Percentiles rank a stretch among this genome's conserved stretches.
phyloP scores from a whole-genome alignment of 176 grass and related monocot genomes.

The Echinochloa phyllopogon region DNA sequence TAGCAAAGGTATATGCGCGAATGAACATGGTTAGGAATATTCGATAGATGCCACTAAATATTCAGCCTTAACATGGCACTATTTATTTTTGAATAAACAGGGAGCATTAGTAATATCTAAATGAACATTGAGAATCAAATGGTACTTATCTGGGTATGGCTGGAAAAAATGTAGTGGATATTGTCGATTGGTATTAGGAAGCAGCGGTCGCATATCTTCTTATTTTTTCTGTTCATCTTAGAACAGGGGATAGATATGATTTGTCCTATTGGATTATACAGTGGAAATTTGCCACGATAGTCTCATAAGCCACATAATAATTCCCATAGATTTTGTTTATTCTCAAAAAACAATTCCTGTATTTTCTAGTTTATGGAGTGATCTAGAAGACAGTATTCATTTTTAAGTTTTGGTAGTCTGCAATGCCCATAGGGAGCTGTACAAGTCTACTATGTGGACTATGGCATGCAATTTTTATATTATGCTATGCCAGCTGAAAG shows the following conservation, averaged over 20 bases:
- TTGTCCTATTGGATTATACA: neutral
- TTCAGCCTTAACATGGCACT: neutral
- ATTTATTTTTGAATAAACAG: neutral
- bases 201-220: neutral
- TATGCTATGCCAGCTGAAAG: neutral
- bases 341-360: neutral
- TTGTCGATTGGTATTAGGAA: slow-evolving; percentile 18
- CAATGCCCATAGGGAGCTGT: neutral
- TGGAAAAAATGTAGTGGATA: slow-evolving; percentile 6
- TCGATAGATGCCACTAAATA: slow-evolving; percentile 4
- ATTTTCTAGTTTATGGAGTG: neutral
- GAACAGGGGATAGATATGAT: neutral
- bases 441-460: neutral
- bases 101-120: slow-evolving; percentile 5
- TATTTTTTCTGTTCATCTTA: neutral
- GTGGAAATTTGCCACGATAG: neutral
- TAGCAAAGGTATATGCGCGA: slow-evolving; percentile 71
- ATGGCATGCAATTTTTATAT: slow-evolving; percentile 16
- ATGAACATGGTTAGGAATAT: slow-evolving; percentile 9
- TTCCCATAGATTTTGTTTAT: neutral
- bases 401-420: neutral
- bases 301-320: slow-evolving; percentile 7
- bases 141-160: neutral
- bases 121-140: neutral
- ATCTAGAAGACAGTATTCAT: slow-evolving; percentile 9